Evolutionary conservation across 495 filamentous ascomycete species (phyloP).

Genomic region (Astrothelium subdiscretum): DNA sequence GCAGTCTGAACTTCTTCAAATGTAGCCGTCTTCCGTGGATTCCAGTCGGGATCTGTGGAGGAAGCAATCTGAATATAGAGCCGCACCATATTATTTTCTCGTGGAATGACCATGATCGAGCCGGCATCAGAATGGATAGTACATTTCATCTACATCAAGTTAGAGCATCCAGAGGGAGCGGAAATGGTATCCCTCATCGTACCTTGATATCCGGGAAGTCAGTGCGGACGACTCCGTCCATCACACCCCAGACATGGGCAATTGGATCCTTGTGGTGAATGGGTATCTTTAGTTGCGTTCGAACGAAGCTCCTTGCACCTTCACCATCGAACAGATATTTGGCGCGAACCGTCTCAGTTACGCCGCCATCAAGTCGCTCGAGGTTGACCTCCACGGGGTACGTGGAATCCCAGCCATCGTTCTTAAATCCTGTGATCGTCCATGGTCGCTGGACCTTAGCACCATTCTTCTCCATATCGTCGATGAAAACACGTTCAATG

Average conservation of each 20-base stretch:
- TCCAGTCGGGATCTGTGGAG: slow-evolving; percentile 47
- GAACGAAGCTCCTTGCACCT: slow-evolving; percentile 51
- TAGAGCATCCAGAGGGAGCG: neutral
- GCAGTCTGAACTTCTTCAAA: slow-evolving; percentile 48
- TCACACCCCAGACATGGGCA: slow-evolving; percentile 39
- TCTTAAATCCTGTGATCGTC: slow-evolving; percentile 50
- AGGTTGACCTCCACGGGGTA: slow-evolving; percentile 59
- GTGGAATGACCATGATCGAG: slow-evolving; percentile 36
- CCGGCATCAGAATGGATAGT: slow-evolving; percentile 46
- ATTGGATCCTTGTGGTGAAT: slow-evolving; percentile 55
- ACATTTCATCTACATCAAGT: slow-evolving; percentile 65
- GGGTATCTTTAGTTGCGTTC: slow-evolving; percentile 46
- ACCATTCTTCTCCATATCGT: slow-evolving; percentile 49
- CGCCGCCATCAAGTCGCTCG: slow-evolving; percentile 61
- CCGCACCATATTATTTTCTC: slow-evolving; percentile 35
- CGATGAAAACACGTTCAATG: slow-evolving; percentile 53
- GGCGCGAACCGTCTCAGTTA: slow-evolving; percentile 49
- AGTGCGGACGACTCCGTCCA: slow-evolving; percentile 35
- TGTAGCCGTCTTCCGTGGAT: slow-evolving; percentile 37
- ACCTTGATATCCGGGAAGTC: slow-evolving; percentile 39
- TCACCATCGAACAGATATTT: slow-evolving; percentile 58
- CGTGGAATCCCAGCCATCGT: slow-evolving; percentile 41
- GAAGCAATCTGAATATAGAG: slow-evolving; percentile 39
- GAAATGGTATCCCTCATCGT: neutral
- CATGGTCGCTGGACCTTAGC: slow-evolving; percentile 48